Conservation (phyloP, 208 protist species). For the Acanthamoeba sp. region DNA sequence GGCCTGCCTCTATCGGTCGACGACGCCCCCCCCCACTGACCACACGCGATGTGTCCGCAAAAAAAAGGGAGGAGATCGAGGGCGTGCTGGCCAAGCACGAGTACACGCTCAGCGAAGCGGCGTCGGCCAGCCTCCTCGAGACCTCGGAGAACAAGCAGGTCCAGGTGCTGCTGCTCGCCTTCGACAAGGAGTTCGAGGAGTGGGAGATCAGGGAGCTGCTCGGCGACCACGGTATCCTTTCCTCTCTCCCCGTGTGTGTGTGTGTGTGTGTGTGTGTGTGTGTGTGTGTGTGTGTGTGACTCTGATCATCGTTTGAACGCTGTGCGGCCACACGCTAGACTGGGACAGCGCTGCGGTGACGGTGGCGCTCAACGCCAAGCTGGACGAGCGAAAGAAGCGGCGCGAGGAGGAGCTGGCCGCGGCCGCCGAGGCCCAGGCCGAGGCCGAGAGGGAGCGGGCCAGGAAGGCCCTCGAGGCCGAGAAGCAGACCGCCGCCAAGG, state of each 20-base stretch:
- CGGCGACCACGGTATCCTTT: not conserved
- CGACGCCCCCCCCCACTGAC: too few species aligned
- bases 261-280: not conserved
- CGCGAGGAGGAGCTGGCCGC: not conserved
- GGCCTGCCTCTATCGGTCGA: too few species aligned
- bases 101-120: not conserved
- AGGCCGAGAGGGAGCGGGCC: not conserved
- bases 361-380: conserved; percentile 50
- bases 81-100: conserved; percentile 28
- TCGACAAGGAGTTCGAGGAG: conserved; percentile 39
- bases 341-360: conserved; percentile 14
- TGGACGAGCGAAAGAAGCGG: not conserved
- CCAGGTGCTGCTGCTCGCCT: not conserved
- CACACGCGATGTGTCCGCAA: not conserved
- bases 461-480: not conserved
- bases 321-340: not conserved
- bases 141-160: conserved; percentile 44
- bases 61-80: conserved; percentile 40
- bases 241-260: not conserved
- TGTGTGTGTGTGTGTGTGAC: not conserved
- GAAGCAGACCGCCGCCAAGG: not conserved
- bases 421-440: not conserved
- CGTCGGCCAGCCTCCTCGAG: not conserved
- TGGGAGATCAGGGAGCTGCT: conserved; percentile 29
- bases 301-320: not conserved